Percentiles rank a stretch among this genome's conserved stretches.
Evolutionary conservation across 1,139 yeast genomes (phyloP).

Genomic region (Suhomyces bribrorum): DNA sequence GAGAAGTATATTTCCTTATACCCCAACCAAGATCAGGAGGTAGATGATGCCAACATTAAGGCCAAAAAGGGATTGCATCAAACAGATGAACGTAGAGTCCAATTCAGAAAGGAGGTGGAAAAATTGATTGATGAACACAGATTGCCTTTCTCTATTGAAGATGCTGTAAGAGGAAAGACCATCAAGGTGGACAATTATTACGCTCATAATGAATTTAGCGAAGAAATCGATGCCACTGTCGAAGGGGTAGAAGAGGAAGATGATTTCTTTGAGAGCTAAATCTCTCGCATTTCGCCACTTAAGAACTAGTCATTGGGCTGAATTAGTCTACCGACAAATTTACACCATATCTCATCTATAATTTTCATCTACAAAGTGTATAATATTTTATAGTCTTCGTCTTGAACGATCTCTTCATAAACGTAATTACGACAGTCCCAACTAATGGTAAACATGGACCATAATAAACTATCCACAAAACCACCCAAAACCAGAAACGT

Average conservation of each 20-base stretch:
- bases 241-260: constrained; percentile 30
- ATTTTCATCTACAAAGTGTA: too few relatives aligned
- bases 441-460: too few relatives aligned
- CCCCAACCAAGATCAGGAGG: constrained; percentile 42
- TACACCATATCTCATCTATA: too few relatives aligned
- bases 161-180: constrained; percentile 52
- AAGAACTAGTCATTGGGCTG: too few relatives aligned
- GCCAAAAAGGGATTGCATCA: constrained; percentile 46
- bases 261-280: constrained; percentile 43
- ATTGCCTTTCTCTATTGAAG: constrained; percentile 60
- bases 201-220: constrained; percentile 11
- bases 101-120: constrained; percentile 53
- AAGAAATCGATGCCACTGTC: constrained; percentile 48
- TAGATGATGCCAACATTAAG: constrained; percentile 36
- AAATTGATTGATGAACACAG: constrained; percentile 50
- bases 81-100: constrained; percentile 53
- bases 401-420: too few relatives aligned
- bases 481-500: too few relatives aligned
- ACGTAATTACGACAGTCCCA: too few relatives aligned
- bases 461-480: too few relatives aligned
- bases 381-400: too few relatives aligned
- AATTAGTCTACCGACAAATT: too few relatives aligned
- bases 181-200: constrained; percentile 24
- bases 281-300: too few relatives aligned
- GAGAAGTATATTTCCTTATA: constrained; percentile 82